A percentile compares a stretch with the other conserved stretches of the same genome.
These are phyloP conservation scores for Mycosphaerella arachidis DNA, from an alignment of 2,329 filamentous ascomycete species.

Conservation along the genomic window DNA sequence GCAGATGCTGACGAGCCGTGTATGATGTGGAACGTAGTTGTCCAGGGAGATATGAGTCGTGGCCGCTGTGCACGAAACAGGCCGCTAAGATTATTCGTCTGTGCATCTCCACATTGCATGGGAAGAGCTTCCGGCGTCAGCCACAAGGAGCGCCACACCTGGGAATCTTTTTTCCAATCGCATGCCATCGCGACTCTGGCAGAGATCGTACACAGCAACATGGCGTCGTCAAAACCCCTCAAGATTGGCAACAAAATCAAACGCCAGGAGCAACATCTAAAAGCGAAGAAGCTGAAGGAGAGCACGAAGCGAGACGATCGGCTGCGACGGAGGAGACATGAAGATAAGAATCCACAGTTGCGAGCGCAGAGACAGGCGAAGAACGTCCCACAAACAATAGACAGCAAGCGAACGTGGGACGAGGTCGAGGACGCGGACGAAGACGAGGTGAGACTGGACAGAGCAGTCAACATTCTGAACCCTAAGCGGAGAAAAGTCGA, in stretches of 20 bases:
- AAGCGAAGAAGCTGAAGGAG: constrained; percentile 72
- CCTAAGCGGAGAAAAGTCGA: constrained; percentile 44
- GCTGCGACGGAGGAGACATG: constrained; percentile 75
- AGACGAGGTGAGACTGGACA: constrained; percentile 36
- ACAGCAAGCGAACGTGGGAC: constrained; percentile 88
- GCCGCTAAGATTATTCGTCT: background rate
- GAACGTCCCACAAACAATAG: constrained; percentile 77
- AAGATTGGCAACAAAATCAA: constrained; percentile 58
- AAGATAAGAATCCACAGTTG: constrained; percentile 75
- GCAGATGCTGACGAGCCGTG: constrained; percentile 2
- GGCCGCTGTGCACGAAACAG: background rate
- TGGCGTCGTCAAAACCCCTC: constrained; percentile 28
- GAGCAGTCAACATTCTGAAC: constrained; percentile 43
- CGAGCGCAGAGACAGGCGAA: constrained; percentile 67
- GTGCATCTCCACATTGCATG: background rate
- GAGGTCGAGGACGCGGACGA: constrained; percentile 41
- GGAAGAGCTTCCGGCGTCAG: background rate
- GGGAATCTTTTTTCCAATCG: background rate
- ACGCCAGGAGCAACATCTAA: constrained; percentile 71
- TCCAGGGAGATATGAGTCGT: background rate
- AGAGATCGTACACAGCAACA: constrained; percentile 8
- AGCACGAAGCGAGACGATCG: constrained; percentile 71
- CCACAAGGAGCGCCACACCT: background rate
- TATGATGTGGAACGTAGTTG: background rate
- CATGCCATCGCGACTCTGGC: background rate